Base-by-base conservation (phyloP, 1,284 basidiomycete genomes). In the Wallemia ichthyophaga region DNA sequence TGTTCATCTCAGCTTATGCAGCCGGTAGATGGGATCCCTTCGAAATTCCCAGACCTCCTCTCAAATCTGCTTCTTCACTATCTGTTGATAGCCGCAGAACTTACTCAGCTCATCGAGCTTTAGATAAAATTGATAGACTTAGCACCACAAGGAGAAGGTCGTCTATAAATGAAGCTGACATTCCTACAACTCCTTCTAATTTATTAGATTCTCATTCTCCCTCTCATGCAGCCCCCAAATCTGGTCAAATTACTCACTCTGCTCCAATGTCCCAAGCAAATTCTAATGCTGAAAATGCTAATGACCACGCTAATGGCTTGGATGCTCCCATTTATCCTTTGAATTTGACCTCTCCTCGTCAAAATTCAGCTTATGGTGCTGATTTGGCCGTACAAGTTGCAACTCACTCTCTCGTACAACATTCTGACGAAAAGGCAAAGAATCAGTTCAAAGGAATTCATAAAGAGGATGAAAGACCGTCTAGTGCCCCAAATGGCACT, bases 11-110 rank as follows among this genome's bases (percentile, higher is more conserved):
- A 7, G 55, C 55, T 5, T 56, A 88, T 67, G 78, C 83, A 0
- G 68, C 75, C 26, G 85, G 85, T 13, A 74, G 78, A 61, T 89
- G 85, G 81, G 83, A 85, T 66, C 83, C 85, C 1, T 77, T 80
- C 63, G 75, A 75, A 59, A 81, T 78, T 0, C 85, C 85, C 1
- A 76, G 76, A 63, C 79, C 75, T 5, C 85, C 83, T 2, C 28
- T 59, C 54, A 28, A 58, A 57, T 32, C 59, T 23, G 17, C 57
- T 57, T 54, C 56, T 61, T 1, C 33, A 55, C 33, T 64, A 7
- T 60, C 64, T 9, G 25, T 48, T 2, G 61, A 62, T 28, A 56
- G 61, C 13, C 58, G 61, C 19, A 25, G 24, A 5, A 31, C 32
- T 25, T 57, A 55, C n/a, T 66, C 65, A 19, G 62, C 63, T 17